phyloP scores from a whole-genome alignment of 352 stramenopile species.

The Thraustotheca clavata region DNA sequence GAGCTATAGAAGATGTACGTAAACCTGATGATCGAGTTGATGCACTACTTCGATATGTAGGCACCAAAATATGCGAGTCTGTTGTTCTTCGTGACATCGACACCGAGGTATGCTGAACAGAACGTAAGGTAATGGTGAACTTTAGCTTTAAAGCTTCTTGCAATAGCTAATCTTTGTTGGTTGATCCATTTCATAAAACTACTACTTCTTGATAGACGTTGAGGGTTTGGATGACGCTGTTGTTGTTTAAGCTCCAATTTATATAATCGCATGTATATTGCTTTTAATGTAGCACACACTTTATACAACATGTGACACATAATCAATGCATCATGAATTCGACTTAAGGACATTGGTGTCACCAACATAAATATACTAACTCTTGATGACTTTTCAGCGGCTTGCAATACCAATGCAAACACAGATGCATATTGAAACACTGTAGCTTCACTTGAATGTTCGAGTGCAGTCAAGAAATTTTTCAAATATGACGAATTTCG shows the following conservation, averaged over 20 bases:
- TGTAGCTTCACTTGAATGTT: background rate
- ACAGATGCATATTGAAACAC: constrained; percentile 1
- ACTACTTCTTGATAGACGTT: background rate
- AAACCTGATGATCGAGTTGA: too few relatives aligned
- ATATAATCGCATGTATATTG: constrained; percentile 8
- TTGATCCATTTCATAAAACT: background rate
- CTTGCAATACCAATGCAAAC: background rate
- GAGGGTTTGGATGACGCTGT: background rate
- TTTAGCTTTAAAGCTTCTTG: background rate
- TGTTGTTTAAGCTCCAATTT: background rate
- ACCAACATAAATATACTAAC: constrained; percentile 7
- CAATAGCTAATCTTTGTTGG: background rate
- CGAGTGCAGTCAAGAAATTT: background rate
- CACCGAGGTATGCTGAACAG: too few relatives aligned
- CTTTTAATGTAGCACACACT: constrained; percentile 1
- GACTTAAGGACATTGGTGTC: background rate
- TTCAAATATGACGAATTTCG: background rate
- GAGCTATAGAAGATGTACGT: too few relatives aligned
- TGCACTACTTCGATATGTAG: too few relatives aligned
- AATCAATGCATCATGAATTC: background rate
- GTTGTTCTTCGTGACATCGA: too few relatives aligned
- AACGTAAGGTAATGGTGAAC: background rate
- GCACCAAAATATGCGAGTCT: too few relatives aligned
- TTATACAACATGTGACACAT: constrained; percentile 5
- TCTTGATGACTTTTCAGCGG: background rate